Conservation (phyloP, 1,284 basidiomycete genomes). For the Ganoderma multipileum region DNA sequence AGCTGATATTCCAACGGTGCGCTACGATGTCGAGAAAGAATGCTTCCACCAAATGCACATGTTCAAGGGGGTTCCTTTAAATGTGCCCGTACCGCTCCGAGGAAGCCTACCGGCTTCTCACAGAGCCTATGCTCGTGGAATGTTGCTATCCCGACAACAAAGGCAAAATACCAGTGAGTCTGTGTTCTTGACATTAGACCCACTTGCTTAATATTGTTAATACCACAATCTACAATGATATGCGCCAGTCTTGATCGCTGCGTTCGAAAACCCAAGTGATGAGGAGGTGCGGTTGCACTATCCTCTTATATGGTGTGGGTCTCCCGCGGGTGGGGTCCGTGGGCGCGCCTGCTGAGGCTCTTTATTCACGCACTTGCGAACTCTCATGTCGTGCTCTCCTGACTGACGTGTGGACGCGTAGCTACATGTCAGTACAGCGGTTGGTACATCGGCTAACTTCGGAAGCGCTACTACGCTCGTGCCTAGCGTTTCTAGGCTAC, state of each 20-base stretch:
- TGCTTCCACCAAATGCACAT: not conserved
- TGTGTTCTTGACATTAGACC: not conserved
- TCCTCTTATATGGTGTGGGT: not conserved
- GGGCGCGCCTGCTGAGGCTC: not conserved
- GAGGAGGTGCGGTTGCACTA: not conserved
- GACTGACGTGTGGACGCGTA: not conserved
- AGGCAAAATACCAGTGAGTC: not conserved
- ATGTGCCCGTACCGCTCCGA: not conserved
- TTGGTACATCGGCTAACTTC: not conserved
- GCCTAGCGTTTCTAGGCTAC: not conserved
- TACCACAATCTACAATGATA: not conserved
- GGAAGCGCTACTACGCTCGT: not conserved
- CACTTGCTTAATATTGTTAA: not conserved
- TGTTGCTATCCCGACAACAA: not conserved
- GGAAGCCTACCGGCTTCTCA: conserved; percentile 3
- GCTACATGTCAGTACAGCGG: not conserved
- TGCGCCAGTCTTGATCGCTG: not conserved
- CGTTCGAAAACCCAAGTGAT: not conserved
- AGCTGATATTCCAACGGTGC: not conserved
- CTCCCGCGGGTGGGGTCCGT: not conserved
- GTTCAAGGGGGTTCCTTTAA: not conserved
- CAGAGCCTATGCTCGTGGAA: not conserved
- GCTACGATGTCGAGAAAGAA: not conserved
- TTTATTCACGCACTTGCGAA: not conserved
- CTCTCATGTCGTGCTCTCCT: not conserved